Evolutionary conservation across 441 rosid species (phyloP), one percentile per base, ranked within the genome.

Genomic region (Flueggea neowawraea): DNA sequence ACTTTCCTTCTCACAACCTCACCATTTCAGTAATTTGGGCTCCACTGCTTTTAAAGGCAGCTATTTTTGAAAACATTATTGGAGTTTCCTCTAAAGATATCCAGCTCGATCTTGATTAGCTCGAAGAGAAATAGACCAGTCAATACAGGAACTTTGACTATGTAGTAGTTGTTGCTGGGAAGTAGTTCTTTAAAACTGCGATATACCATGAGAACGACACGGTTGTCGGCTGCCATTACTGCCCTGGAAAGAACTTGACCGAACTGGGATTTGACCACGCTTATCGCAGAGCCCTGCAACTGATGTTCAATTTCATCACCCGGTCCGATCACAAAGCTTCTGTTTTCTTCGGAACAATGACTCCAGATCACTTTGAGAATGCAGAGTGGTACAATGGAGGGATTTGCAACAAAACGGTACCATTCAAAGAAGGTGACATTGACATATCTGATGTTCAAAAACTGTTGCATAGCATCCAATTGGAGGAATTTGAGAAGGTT

Each of bases 371-470:
- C 75, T 93, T 93, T 28, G 88, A 93, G 80, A 79, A 84, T 63
- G 96, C 97, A 39, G 92, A 90, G 63, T 93, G 98, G 98, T 85
- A 85, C 62, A 85, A 69, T 6, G 97, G 96, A 31, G 98, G 97
- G 15, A 81, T 78, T 43, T 88, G 98, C 77, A 79, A 31, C 3
- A 79, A 75, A 69, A 85, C 71, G 12, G 68, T 67, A 32, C 98
- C 98, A 2, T 81, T 66, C 72, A 82, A 78, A 52, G 84, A 79
- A 52, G 95, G 89, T 2, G 90, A 93, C 73, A 32, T 76, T 12
- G 66, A 74, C 54, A 56, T 88, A 43, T 72, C 75, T 57, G 80
- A 78, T 31, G 50, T 88, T 10, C 78, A 81, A 67, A 70, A 31
- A 57, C 68, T 78, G 39, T 77, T 93, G 60, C 75, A 75, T 5